Conservation (phyloP, 148 eudicot species). For the Rhododendron vialii region DNA sequence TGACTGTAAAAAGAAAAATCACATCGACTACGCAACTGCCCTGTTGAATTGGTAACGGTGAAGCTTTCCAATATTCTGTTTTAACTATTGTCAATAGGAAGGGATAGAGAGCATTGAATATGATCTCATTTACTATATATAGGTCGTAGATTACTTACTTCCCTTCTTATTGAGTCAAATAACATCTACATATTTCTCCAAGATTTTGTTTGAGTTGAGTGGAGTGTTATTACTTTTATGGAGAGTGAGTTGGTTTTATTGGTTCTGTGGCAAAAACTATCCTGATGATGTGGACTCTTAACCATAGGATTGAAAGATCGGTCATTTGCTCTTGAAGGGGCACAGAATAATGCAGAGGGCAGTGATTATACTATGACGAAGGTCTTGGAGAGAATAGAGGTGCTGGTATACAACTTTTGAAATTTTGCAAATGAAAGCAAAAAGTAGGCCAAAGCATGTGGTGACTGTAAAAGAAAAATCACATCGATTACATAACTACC, state of each 20-base stretch:
- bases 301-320: slow-evolving; percentile 70
- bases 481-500: slow-evolving; percentile 36
- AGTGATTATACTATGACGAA: slow-evolving; percentile 25
- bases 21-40: slow-evolving; percentile 36
- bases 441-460: slow-evolving; percentile 46
- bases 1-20: slow-evolving; percentile 30
- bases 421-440: slow-evolving; percentile 59
- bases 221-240: too few species aligned
- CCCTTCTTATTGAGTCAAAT: neutral
- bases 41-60: slow-evolving; percentile 76
- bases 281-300: slow-evolving; percentile 87
- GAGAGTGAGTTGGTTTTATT: too few species aligned
- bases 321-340: slow-evolving; percentile 94
- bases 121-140: neutral
- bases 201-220: neutral
- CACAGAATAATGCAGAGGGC: slow-evolving; percentile 43
- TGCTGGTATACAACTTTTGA: slow-evolving; percentile 87
- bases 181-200: neutral
- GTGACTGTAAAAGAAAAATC: slow-evolving; percentile 30
- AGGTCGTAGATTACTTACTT: neutral
- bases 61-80: slow-evolving; percentile 6
- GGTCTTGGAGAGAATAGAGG: slow-evolving; percentile 62
- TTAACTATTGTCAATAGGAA: neutral
- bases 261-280: too few species aligned
- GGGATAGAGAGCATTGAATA: neutral